Base-by-base conservation (phyloP, 768 basidiomycete genomes). In the Suillus lakei region DNA sequence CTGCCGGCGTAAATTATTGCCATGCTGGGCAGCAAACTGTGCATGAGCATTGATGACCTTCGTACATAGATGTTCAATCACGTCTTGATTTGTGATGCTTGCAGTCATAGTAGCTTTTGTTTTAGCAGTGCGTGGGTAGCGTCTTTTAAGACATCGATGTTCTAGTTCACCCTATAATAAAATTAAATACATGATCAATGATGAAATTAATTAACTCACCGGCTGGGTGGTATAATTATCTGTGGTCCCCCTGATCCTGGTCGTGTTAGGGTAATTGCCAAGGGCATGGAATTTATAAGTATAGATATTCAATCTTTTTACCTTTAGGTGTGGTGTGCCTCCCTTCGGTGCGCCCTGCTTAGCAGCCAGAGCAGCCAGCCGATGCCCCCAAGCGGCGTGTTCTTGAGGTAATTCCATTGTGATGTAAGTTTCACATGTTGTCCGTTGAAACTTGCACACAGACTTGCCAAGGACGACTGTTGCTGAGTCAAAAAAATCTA, bases 41-140 rank as follows among this genome's bases (percentile, higher is more conserved):
- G 48, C 28, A 23, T n/a, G 38, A n/a, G 51, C 54, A n/a, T 55
- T 10, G 32, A 36, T 64, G 67, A 76, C 54, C 64, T 65, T 61
- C 67, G 61, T 48, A 65, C 75, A 28, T 39, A 60, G 9, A 62
- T 68, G 13, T 62, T 71, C 61, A 51, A 72, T 67, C 10, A 64
- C 56, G 30, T 72, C 65, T 13, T 68, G 69, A 7, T 64, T 50
- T 1, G 74, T 73, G 44, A 83, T 79, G n/a, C 55, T 81, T 75
- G 1, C 60, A 13, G 1, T 51, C 46, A 21, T 67, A 63, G 26
- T 74, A 15, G 10, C 28, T 13, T 62, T 55, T 15, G 69, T 73
- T 63, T 81, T 82, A 67, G 79, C 79, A 0, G 80, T 80, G 1
- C 70, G 59, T 0, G 62, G 68, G 61, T 82, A 84, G 39, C 77